These are phyloP conservation scores for Fusarium coffeatum DNA, from an alignment of 2,329 filamentous ascomycete species.

Conservation along the genomic window DNA sequence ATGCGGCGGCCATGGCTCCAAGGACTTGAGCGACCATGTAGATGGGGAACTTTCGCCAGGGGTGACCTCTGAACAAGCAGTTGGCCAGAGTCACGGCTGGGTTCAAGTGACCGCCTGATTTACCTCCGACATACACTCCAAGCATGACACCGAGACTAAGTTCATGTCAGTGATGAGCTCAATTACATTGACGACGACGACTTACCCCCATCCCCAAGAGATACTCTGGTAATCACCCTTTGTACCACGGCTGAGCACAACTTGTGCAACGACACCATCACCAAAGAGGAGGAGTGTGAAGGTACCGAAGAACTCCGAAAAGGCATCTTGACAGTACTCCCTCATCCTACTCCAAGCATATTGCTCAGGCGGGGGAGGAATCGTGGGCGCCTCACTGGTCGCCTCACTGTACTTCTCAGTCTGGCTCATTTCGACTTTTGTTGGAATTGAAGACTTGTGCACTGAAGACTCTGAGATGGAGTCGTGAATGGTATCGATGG, in stretches of 20 bases:
- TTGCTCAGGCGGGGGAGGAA: constrained; percentile 40
- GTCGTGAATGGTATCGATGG: constrained; percentile 45
- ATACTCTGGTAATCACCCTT: constrained; percentile 64
- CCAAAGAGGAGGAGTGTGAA: constrained; percentile 77
- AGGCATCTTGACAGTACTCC: constrained; percentile 64
- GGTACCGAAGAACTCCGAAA: constrained; percentile 75
- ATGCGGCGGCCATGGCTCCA: constrained; percentile 72
- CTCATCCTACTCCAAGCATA: constrained; percentile 65
- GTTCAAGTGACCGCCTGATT: constrained; percentile 75
- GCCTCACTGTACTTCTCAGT: constrained; percentile 41
- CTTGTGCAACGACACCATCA: constrained; percentile 77
- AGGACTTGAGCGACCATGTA: constrained; percentile 75
- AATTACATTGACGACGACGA: not conserved
- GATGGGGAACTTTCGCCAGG: constrained; percentile 76
- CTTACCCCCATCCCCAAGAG: constrained; percentile 63
- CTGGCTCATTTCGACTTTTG: constrained; percentile 50
- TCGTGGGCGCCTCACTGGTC: constrained; percentile 28
- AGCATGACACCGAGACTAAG: constrained; percentile 74
- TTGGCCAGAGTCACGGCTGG: constrained; percentile 78
- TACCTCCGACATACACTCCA: constrained; percentile 73
- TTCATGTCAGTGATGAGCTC: not conserved
- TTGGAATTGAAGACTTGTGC: constrained; percentile 48
- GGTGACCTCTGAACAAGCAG: constrained; percentile 74
- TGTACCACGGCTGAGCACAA: constrained; percentile 64
- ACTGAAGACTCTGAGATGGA: constrained; percentile 51